These are phyloP conservation scores for Perkinsus chesapeaki DNA, from an alignment of 169 alveolate species.

Conservation along the genomic window DNA sequence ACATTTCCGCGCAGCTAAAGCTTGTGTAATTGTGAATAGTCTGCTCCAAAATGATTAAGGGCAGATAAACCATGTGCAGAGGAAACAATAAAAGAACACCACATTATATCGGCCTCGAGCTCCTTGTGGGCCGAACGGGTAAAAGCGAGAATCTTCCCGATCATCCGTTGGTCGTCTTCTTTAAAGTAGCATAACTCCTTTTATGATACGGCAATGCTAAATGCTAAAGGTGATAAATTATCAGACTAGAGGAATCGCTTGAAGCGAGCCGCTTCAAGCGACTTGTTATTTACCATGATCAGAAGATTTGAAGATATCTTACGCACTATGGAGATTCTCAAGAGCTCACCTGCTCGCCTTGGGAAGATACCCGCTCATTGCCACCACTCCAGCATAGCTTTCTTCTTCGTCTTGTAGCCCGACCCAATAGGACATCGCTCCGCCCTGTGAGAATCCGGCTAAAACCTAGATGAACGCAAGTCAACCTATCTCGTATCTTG, in stretches of 20 bases:
- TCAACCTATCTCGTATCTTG: neutral
- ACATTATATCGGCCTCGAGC: too few relatives aligned
- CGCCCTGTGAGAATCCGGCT: neutral
- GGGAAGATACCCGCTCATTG: neutral
- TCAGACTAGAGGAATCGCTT: too few relatives aligned
- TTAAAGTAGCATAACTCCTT: too few relatives aligned
- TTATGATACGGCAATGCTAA: too few relatives aligned
- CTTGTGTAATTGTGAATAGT: too few relatives aligned
- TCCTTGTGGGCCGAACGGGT: too few relatives aligned
- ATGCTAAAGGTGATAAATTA: too few relatives aligned
- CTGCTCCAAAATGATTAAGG: too few relatives aligned
- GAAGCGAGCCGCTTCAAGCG: neutral
- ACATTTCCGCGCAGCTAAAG: neutral
- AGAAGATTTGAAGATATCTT: neutral
- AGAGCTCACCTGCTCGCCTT: neutral
- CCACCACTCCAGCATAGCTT: neutral
- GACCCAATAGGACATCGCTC: neutral
- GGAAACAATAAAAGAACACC: too few relatives aligned
- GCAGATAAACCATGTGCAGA: too few relatives aligned
- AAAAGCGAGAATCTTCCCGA: too few relatives aligned
- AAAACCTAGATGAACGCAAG: neutral
- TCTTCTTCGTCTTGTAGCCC: neutral
- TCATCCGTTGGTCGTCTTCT: too few relatives aligned
- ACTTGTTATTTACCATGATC: neutral
- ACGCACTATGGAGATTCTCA: neutral